Base-by-base conservation (phyloP, 371 early-diverging fungal species). In the Zopfochytrium polystomum region DNA sequence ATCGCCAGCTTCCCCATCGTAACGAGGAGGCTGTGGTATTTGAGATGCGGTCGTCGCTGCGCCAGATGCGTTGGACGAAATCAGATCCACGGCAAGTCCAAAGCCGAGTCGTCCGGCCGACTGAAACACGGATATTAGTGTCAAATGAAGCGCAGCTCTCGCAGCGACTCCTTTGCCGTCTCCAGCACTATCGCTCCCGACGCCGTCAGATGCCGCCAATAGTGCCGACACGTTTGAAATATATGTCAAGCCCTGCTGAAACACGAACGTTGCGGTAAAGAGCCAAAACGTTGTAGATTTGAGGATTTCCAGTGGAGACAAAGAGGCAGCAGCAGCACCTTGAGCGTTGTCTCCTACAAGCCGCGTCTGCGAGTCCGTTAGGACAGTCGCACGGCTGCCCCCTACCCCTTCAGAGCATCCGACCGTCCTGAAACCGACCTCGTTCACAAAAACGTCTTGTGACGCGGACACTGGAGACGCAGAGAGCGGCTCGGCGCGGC, bases 161-260 rank as follows among this genome's bases (percentile, higher is more conserved):
- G 9, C 18, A 25, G 49, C 44, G 25, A 51, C 46, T 6, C 31
- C 27, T 26, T 23, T 44, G 15, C 22, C 20, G 27, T 3, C 26
- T 9, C 23, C 22, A 23, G 31, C 5, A 0, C 42, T 47, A 32
- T n/a, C 44, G n/a, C n/a, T n/a, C n/a, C n/a, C n/a, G n/a, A n/a
- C n/a, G 4, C 52, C 30, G n/a, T 55, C n/a, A 9, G 31, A 20
- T 3, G 67, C 47, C n/a, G 32, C 7, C 26, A 72, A 25, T 45
- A 72, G 65, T 26, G 65, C 30, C 4, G 32, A 22, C 20, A 72
- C 31, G 43, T 72, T 72, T 44, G 52, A 50, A 55, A 68, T 58
- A 47, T 68, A 72, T n/a, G 63, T 61, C 4, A 61, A n/a, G 11
- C 71, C 71, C 49, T 72, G 72, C 44, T 55, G 59, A 22, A 43